These are phyloP conservation scores for Chenopodium formosanum DNA, from an alignment of 148 eudicot species.

Conservation along the genomic window DNA sequence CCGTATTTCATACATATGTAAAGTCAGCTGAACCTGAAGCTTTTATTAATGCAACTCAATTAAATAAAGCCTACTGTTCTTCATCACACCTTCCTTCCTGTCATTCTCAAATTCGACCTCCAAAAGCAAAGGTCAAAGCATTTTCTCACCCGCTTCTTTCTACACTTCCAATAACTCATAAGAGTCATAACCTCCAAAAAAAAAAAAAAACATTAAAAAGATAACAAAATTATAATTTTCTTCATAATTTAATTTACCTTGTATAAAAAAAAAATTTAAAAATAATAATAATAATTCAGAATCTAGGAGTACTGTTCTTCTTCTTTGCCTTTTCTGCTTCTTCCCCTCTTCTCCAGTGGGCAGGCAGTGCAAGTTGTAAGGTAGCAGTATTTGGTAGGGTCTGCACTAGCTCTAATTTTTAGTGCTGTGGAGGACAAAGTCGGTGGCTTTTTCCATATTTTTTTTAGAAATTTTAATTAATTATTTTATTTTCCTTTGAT, in stretches of 20 bases:
- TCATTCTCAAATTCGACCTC: slow-evolving; percentile 27
- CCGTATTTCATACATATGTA: no score
- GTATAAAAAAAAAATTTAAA: not conserved
- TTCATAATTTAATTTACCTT: not conserved
- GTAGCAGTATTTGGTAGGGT: slow-evolving; percentile 28
- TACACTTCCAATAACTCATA: not conserved
- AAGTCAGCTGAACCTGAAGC: no score
- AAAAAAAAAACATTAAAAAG: not conserved
- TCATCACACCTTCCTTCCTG: not conserved
- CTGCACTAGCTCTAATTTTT: slow-evolving; percentile 27
- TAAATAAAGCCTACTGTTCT: slow-evolving; percentile 5
- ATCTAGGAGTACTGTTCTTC: slow-evolving; percentile 7
- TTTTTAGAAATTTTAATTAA: not conserved
- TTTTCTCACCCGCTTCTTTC: slow-evolving; percentile 14
- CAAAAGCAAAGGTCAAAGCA: slow-evolving; percentile 22
- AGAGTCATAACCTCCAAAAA: not conserved
- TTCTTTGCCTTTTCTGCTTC: slow-evolving; percentile 15
- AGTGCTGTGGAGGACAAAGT: slow-evolving; percentile 30
- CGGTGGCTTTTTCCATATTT: slow-evolving; percentile 26
- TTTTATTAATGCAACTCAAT: not conserved
- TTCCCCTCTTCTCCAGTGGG: not conserved
- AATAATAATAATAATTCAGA: not conserved
- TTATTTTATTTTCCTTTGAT: slow-evolving; percentile 23
- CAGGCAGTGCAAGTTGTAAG: slow-evolving; percentile 23
- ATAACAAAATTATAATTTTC: not conserved